These are phyloP conservation scores for Psilocybe subaeruginosa DNA, from an alignment of 768 basidiomycete species.

Conservation along the genomic window DNA sequence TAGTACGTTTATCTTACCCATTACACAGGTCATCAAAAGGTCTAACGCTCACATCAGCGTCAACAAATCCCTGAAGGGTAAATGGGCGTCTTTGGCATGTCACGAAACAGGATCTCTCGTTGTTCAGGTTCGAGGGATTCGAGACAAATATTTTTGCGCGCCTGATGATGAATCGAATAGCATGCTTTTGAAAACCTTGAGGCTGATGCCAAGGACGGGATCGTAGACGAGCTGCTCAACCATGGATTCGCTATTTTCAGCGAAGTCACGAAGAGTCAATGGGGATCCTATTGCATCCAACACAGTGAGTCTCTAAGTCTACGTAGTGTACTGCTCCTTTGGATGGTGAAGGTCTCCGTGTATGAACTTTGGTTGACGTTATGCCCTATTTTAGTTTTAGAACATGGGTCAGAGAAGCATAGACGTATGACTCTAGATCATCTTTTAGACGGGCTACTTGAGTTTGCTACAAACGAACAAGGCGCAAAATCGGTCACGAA, in stretches of 20 bases:
- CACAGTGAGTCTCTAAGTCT: conserved; percentile 58
- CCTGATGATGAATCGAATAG: conserved; percentile 33
- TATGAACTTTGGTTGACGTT: too few relatives aligned
- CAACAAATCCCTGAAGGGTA: conserved; percentile 84
- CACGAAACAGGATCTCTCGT: conserved; percentile 91
- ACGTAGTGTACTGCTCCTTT: too few relatives aligned
- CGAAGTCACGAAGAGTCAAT: conserved; percentile 84
- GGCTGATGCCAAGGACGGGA: conserved; percentile 81
- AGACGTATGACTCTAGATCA: conserved; percentile 79
- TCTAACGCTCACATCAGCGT: conserved; percentile 50
- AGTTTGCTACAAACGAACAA: conserved; percentile 82
- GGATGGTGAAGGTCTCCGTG: too few relatives aligned
- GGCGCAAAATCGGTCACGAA: conserved; percentile 89
- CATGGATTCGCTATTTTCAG: conserved; percentile 68
- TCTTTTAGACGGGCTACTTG: conserved; percentile 73
- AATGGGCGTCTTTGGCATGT: conserved; percentile 88
- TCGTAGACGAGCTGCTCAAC: conserved; percentile 81
- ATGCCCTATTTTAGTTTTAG: conserved; percentile 58
- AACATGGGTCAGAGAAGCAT: conserved; percentile 81
- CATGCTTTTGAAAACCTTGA: conserved; percentile 88
- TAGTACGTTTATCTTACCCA: conserved; percentile 52
- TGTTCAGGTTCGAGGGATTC: conserved; percentile 63
- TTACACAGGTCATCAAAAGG: not conserved
- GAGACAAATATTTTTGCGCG: not conserved
- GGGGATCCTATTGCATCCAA: conserved; percentile 88